Evolutionary conservation across 441 rosid genomes (phyloP).

Genomic region (Brassica hybrid): DNA sequence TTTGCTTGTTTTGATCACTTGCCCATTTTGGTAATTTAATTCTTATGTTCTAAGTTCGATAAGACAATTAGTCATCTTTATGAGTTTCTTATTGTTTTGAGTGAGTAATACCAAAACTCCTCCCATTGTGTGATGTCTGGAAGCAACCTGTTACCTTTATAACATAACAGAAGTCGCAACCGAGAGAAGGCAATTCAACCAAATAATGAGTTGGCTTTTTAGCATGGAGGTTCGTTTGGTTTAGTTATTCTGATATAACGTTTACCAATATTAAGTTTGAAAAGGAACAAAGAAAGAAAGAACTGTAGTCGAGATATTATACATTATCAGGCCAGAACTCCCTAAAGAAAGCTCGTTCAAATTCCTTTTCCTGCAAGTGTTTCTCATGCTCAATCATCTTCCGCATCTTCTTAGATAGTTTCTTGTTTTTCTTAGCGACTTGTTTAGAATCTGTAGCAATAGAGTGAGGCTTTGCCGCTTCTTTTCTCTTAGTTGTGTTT

Average conservation of each 20-base stretch:
- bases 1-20: conserved; percentile 29
- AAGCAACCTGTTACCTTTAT: background rate
- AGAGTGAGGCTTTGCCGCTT: conserved; percentile 30
- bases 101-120: background rate
- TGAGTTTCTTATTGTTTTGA: background rate
- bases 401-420: conserved; percentile 66
- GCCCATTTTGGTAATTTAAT: background rate
- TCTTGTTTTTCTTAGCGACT: conserved; percentile 52
- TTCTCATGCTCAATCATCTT: conserved; percentile 74
- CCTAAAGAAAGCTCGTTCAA: conserved; percentile 75
- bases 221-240: background rate
- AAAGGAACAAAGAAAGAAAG: background rate
- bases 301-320: conserved; percentile 18
- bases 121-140: background rate
- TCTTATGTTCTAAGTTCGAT: background rate
- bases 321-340: conserved; percentile 98
- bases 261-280: background rate
- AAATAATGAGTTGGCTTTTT: background rate
- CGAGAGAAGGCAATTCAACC: background rate
- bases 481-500: conserved; percentile 49
- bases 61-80: background rate
- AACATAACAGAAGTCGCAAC: too few relatives aligned
- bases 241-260: too few relatives aligned
- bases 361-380: conserved; percentile 69
- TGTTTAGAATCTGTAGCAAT: conserved; percentile 37